Evolutionary conservation across 257 asterid species (phyloP).

Genomic region (Capsicum chinense): DNA sequence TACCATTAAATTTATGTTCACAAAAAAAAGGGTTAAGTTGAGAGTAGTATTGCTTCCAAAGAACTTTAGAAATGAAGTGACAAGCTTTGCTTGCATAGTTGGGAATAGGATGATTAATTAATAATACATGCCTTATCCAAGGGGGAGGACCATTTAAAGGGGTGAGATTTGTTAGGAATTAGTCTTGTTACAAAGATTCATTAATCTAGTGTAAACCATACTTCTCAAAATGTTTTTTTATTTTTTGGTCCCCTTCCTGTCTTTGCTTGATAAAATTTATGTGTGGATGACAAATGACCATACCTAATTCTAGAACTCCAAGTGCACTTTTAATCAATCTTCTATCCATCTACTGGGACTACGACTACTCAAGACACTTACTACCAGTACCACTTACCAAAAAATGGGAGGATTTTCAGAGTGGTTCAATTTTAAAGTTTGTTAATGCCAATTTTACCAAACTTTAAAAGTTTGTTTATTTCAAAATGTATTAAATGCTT

Average conservation of each 20-base stretch:
- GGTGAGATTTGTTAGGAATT: constrained; percentile 54
- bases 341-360: constrained; percentile 31
- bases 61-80: constrained; percentile 34
- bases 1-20: constrained; percentile 27
- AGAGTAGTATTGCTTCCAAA: constrained; percentile 33
- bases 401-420: neutral
- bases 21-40: constrained; percentile 25
- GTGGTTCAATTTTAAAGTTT: neutral
- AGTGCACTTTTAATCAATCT: constrained; percentile 37
- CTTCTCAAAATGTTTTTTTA: constrained; percentile 40
- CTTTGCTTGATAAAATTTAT: constrained; percentile 26
- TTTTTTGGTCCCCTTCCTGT: constrained; percentile 54
- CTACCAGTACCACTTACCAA: neutral
- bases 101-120: constrained; percentile 25
- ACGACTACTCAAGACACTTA: constrained; percentile 15
- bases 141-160: constrained; percentile 26
- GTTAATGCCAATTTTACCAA: neutral
- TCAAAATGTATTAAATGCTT: neutral
- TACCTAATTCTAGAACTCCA: constrained; percentile 49
- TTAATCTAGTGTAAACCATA: constrained; percentile 45
- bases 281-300: constrained; percentile 49
- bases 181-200: constrained; percentile 44
- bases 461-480: neutral
- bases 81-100: constrained; percentile 33
- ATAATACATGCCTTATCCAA: constrained; percentile 30